Conservation (phyloP, 2,329 filamentous ascomycete genomes). For the Hymenoscyphus linearis region DNA sequence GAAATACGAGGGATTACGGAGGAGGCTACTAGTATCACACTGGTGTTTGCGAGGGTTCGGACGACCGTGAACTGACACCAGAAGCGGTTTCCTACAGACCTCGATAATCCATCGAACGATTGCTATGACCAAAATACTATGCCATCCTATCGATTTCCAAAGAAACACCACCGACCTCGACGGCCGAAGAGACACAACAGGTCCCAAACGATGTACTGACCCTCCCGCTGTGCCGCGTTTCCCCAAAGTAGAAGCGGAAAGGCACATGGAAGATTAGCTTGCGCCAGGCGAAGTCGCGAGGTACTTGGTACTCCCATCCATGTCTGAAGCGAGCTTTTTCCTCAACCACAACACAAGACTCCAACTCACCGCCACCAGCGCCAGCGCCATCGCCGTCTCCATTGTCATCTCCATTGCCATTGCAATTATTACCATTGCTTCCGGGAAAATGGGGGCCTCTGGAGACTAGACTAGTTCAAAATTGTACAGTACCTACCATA, state of each 20-base stretch:
- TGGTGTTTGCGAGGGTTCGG: not conserved
- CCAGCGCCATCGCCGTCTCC: not conserved
- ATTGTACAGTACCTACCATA: too few species aligned
- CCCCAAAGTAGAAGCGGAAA: not conserved
- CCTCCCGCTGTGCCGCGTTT: not conserved
- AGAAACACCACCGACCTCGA: not conserved
- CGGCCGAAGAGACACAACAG: not conserved
- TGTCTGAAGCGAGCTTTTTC: not conserved
- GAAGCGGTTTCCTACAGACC: not conserved
- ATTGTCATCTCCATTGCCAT: not conserved
- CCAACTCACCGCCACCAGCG: not conserved
- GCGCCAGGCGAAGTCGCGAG: not conserved
- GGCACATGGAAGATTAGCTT: not conserved
- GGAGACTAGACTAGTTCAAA: too few species aligned
- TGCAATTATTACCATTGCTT: not conserved
- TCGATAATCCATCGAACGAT: constrained; percentile 9
- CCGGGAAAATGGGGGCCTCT: too few species aligned
- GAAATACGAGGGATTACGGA: too few species aligned
- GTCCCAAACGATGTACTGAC: not conserved
- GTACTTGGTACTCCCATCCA: not conserved
- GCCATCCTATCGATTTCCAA: constrained; percentile 1
- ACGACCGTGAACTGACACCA: not conserved
- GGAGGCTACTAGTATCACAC: not conserved
- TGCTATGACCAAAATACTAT: not conserved
- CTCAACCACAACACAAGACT: not conserved